Evolutionary conservation across 202 grass and related monocot genomes (phyloP), one percentile per base, ranked within the genome.

Genomic region (Dendrocalamus latiflorus): DNA sequence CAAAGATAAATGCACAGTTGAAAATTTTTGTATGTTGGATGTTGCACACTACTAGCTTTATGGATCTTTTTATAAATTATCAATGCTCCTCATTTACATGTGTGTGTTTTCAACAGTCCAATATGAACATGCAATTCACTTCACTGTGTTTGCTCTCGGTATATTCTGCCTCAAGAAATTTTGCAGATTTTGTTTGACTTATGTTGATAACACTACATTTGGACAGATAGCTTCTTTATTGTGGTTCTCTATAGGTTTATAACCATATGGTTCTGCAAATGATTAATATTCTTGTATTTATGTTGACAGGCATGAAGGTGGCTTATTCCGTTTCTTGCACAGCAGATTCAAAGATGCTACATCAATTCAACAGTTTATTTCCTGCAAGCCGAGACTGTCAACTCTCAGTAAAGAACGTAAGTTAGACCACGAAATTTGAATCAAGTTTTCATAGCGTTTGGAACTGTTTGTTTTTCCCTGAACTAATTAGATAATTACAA

Each of bases 321-420:
- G 95, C 42, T 30, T 98, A 68, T 70, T 95, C 36, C 3, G 15
- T 85, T 90, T 95, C 68, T 81, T 95, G 77, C 16, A 74, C 38
- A 86, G 65, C 9, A 93, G 87, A 86, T 82, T 98, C 59, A 84
- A 81, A 77, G 69, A 88, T 39, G 36, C 59, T 50, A 65, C 71
- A 67, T 90, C 89, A 78, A 88, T 83, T 81, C 21, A 70, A 68
- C 53, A 88, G 30, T 17, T 88, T 72, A 74, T 86, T 84, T 90
- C 37, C 43, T 72, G 68, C 76, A 85, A 89, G 47, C 90, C 95
- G 3, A 82, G 53, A 76, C 43, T 70, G 41, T 88, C 76, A 26
- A 78, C 21, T 84, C 92, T 95, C n/a, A 90, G 76, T 71, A 86
- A 83, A 83, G 87, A 93, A 79, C 85, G 92, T 98, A 88, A 14